phyloP scores from a whole-genome alignment of 306 rosid genomes.

The Cicer arietinum region DNA sequence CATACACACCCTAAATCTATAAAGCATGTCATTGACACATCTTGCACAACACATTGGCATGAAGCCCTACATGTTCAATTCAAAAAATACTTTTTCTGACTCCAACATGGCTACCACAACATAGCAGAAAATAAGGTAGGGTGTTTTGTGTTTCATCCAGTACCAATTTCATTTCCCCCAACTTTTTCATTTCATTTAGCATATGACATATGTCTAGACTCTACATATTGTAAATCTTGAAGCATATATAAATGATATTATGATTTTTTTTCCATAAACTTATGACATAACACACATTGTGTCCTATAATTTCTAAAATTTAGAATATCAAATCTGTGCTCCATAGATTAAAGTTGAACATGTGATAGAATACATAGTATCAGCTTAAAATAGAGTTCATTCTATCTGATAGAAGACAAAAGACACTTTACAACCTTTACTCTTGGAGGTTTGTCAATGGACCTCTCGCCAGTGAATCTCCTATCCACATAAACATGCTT shows the following conservation, averaged over 20 bases:
- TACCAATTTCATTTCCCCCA: conserved; percentile 24
- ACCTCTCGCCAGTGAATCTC: conserved; percentile 75
- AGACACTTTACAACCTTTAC: conserved; percentile 57
- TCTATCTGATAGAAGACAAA: conserved; percentile 23
- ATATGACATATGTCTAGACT: neutral
- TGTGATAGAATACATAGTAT: conserved; percentile 29
- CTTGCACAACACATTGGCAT: neutral
- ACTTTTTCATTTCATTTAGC: neutral
- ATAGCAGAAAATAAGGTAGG: neutral
- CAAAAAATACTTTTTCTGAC: conserved; percentile 14
- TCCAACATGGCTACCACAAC: conserved; percentile 9
- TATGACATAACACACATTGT: neutral
- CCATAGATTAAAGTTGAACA: conserved; percentile 30
- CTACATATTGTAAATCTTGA: conserved; percentile 26
- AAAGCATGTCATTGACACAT: neutral
- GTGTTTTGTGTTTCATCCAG: conserved; percentile 21
- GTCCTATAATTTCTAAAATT: neutral
- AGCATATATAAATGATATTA: conserved; percentile 11
- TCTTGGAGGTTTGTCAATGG: conserved; percentile 74
- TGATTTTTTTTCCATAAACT: neutral
- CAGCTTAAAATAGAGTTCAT: conserved; percentile 10
- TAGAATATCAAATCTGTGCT: neutral
- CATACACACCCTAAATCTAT: conserved; percentile 9
- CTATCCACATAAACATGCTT: conserved; percentile 88
- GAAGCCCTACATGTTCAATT: neutral